phyloP scores from a whole-genome alignment of 805 yeast genomes.

The Ogataea paradorogensis region DNA sequence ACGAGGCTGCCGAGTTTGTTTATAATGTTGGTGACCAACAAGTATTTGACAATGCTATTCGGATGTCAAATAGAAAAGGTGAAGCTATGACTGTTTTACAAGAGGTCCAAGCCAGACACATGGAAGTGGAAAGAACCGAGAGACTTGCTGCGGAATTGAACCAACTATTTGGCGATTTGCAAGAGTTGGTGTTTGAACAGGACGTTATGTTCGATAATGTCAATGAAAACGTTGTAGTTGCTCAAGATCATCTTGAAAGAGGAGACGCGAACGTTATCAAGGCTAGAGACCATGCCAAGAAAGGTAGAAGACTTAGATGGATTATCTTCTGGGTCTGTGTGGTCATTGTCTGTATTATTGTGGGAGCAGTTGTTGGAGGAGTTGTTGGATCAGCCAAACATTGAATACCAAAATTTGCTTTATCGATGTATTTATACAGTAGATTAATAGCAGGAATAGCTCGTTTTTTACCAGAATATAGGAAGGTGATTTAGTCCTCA shows the following conservation, averaged over 20 bases:
- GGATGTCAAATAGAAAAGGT: slow-evolving; percentile 84
- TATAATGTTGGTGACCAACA: slow-evolving; percentile 85
- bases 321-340: slow-evolving; percentile 72
- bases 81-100: slow-evolving; percentile 94
- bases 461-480: slow-evolving; percentile 13
- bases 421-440: slow-evolving; percentile 5
- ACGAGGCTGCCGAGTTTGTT: slow-evolving; percentile 79
- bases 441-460: slow-evolving; percentile 1
- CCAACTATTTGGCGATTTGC: slow-evolving; percentile 94
- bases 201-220: slow-evolving; percentile 82
- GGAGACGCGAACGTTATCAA: slow-evolving; percentile 92
- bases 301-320: slow-evolving; percentile 87
- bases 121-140: slow-evolving; percentile 91
- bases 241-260: slow-evolving; percentile 87
- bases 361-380: slow-evolving; percentile 66
- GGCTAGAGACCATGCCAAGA: slow-evolving; percentile 84
- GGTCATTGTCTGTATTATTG: slow-evolving; percentile 58
- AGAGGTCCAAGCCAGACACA: slow-evolving; percentile 94
- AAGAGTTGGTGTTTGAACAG: slow-evolving; percentile 92
- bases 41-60: slow-evolving; percentile 88
- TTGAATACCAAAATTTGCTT: slow-evolving; percentile 3
- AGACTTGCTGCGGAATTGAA: slow-evolving; percentile 94
- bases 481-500: slow-evolving; percentile 31
- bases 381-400: slow-evolving; percentile 36
- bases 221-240: slow-evolving; percentile 74